phyloP scores from a whole-genome alignment of 1,284 basidiomycete genomes.

The Exobasidium rhododendri region DNA sequence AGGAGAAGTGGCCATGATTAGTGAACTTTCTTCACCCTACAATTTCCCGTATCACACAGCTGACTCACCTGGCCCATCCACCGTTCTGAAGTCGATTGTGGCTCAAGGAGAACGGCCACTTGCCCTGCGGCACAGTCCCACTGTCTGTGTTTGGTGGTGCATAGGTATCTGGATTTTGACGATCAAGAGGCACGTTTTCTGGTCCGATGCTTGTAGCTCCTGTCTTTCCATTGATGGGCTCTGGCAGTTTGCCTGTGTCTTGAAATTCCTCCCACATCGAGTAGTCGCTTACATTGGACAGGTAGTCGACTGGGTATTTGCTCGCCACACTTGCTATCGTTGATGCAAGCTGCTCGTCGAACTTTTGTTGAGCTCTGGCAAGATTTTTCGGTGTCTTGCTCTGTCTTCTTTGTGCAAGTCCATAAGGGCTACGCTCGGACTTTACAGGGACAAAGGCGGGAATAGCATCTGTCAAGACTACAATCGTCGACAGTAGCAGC shows the following conservation, averaged over 20 bases:
- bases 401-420: neutral
- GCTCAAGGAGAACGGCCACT: slow-evolving; percentile 70
- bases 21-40: neutral
- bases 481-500: neutral
- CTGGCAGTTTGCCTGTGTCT: slow-evolving; percentile 7
- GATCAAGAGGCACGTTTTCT: slow-evolving; percentile 12
- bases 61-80: slow-evolving; percentile 62
- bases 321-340: slow-evolving; percentile 1
- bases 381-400: neutral
- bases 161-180: slow-evolving; percentile 58
- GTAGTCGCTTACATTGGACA: slow-evolving; percentile 6
- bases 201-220: slow-evolving; percentile 15
- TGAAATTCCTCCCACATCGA: slow-evolving; percentile 16
- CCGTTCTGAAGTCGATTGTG: slow-evolving; percentile 69
- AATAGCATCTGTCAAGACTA: neutral
- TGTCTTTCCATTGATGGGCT: slow-evolving; percentile 22
- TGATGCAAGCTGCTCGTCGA: slow-evolving; percentile 1
- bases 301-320: slow-evolving; percentile 14
- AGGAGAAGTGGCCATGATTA: neutral
- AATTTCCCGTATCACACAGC: neutral
- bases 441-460: slow-evolving; percentile 4
- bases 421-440: neutral
- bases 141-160: slow-evolving; percentile 68
- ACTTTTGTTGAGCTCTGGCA: slow-evolving; percentile 1
- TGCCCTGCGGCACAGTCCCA: slow-evolving; percentile 65